A percentile compares a stretch with the other conserved stretches of the same genome.
phyloP scores from a whole-genome alignment of 257 asterid species.

The Galeopsis tetrahit region DNA sequence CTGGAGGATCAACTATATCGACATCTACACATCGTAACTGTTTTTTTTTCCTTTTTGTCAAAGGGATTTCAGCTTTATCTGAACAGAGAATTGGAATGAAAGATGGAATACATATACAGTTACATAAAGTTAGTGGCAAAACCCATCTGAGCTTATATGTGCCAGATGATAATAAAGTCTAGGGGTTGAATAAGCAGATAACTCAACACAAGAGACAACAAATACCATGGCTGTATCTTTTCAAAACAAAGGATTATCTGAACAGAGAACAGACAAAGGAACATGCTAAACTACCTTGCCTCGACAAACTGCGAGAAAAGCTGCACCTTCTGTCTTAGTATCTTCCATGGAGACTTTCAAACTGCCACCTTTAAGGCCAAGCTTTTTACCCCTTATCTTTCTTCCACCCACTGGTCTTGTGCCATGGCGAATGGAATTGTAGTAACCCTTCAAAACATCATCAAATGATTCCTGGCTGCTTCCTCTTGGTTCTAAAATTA shows the following conservation, averaged over 20 bases:
- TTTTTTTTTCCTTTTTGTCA: neutral
- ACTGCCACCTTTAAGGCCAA: slow-evolving; percentile 50
- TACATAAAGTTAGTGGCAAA: neutral
- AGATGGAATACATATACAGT: too few species aligned
- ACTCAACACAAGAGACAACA: slow-evolving; percentile 3
- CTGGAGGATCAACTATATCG: neutral
- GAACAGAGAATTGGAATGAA: slow-evolving; percentile 1
- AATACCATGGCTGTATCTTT: neutral
- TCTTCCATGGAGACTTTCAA: slow-evolving; percentile 40
- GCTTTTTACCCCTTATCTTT: slow-evolving; percentile 60
- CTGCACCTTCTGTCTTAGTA: slow-evolving; percentile 70
- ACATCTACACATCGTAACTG: neutral
- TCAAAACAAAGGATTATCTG: neutral
- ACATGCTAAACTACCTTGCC: slow-evolving; percentile 71
- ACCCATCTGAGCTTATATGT: slow-evolving; percentile 17
- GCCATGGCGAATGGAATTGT: slow-evolving; percentile 58
- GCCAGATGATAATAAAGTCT: slow-evolving; percentile 17
- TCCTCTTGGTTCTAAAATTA: slow-evolving; percentile 84
- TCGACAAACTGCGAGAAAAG: slow-evolving; percentile 97
- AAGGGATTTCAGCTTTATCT: neutral
- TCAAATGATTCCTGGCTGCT: slow-evolving; percentile 78
- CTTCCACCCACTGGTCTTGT: slow-evolving; percentile 50
- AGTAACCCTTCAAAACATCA: slow-evolving; percentile 69
- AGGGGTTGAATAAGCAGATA: slow-evolving; percentile 18
- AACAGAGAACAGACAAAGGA: slow-evolving; percentile 8